phyloP scores from a whole-genome alignment of 768 basidiomycete species.

The Leccinum subgranulosum region DNA sequence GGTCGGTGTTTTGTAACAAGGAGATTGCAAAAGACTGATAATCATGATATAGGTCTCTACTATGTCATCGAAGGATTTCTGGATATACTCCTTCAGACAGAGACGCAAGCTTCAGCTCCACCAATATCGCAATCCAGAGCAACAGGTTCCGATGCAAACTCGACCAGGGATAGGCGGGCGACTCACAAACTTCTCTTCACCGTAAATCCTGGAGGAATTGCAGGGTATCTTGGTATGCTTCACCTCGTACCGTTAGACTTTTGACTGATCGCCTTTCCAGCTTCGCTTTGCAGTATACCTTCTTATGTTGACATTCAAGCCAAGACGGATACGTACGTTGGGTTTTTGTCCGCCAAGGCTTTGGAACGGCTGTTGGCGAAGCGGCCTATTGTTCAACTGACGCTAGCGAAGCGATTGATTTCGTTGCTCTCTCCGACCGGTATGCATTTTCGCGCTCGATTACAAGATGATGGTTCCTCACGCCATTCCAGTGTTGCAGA shows the following conservation, averaged over 20 bases:
- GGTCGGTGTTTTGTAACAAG: constrained; percentile 41
- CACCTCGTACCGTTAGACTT: background rate
- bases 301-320: constrained; percentile 97
- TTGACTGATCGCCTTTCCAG: constrained; percentile 34
- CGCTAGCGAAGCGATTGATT: constrained; percentile 93
- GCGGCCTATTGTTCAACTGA: constrained; percentile 91
- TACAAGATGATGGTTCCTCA: constrained; percentile 4
- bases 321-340: constrained; percentile 98
- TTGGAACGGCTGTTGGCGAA: constrained; percentile 90
- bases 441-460: constrained; percentile 32
- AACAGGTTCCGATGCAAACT: constrained; percentile 33
- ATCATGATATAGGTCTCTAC: constrained; percentile 63
- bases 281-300: constrained; percentile 85
- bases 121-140: constrained; percentile 17
- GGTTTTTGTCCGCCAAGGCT: constrained; percentile 85
- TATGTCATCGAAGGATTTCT: constrained; percentile 96
- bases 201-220: constrained; percentile 96
- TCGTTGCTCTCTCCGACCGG: constrained; percentile 91
- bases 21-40: background rate
- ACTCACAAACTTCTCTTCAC: constrained; percentile 80
- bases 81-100: constrained; percentile 75
- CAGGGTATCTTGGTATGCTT: constrained; percentile 81
- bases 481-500: constrained; percentile 72
- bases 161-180: constrained; percentile 31
- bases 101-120: constrained; percentile 4